Percentiles rank a stretch among this genome's conserved stretches.
These are phyloP conservation scores for Candida methanosorbosa DNA, from an alignment of 805 yeast genomes.

Conservation along the genomic window DNA sequence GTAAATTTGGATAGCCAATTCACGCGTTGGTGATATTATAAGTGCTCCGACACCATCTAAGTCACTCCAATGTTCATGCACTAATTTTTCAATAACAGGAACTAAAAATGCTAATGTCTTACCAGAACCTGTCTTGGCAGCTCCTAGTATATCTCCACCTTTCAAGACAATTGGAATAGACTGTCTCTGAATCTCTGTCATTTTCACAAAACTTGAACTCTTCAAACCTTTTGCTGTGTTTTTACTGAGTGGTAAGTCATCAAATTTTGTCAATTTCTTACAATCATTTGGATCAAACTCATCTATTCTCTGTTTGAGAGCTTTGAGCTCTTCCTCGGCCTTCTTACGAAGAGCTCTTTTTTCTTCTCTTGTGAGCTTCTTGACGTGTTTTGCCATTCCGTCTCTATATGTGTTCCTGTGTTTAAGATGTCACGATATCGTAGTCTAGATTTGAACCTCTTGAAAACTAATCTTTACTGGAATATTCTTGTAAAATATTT, in stretches of 20 bases:
- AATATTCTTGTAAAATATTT: no score
- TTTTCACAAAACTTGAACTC: constrained; percentile 64
- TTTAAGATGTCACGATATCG: neutral
- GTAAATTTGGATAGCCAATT: constrained; percentile 82
- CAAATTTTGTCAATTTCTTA: constrained; percentile 40
- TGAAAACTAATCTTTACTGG: neutral
- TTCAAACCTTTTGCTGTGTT: constrained; percentile 63
- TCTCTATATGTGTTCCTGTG: no score
- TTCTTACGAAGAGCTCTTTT: constrained; percentile 15
- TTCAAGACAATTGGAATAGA: constrained; percentile 71
- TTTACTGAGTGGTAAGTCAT: constrained; percentile 68
- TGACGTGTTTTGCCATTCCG: constrained; percentile 20
- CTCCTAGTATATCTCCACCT: constrained; percentile 75
- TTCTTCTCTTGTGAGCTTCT: constrained; percentile 21
- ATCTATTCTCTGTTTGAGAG: constrained; percentile 41
- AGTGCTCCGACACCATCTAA: constrained; percentile 85
- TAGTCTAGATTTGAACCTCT: neutral
- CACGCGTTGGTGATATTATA: constrained; percentile 88
- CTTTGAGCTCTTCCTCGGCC: constrained; percentile 28
- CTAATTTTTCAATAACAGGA: constrained; percentile 67
- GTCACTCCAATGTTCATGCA: constrained; percentile 67
- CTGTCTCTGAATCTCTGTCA: constrained; percentile 82
- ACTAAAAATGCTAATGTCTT: constrained; percentile 81
- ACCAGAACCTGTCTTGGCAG: constrained; percentile 89
- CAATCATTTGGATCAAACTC: constrained; percentile 40